Percentiles rank a stretch among this genome's conserved stretches.
phyloP scores from a whole-genome alignment of 768 basidiomycete genomes.

The Hortiboletus flavorubellus region DNA sequence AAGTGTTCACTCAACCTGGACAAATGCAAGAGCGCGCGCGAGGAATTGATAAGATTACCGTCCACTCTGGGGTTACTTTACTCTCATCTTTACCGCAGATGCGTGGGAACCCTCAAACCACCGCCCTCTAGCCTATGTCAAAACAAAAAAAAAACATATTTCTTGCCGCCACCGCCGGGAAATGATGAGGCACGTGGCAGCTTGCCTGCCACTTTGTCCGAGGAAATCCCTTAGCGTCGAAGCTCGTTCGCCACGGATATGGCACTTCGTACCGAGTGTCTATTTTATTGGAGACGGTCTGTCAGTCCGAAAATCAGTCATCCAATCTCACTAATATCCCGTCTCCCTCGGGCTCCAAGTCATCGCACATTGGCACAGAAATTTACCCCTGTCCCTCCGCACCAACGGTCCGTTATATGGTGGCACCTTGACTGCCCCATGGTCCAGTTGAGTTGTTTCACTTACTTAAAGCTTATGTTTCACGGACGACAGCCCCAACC shows the following conservation, averaged over 20 bases:
- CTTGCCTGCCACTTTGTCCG: neutral
- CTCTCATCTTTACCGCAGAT: neutral
- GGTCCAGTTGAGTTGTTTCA: neutral
- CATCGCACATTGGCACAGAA: neutral
- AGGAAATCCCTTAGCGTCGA: too few species aligned
- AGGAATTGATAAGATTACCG: neutral
- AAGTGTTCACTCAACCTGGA: neutral
- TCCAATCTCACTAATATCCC: neutral
- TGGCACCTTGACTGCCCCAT: neutral
- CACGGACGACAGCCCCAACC: neutral
- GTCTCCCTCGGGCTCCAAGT: neutral
- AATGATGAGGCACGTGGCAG: neutral
- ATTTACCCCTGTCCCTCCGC: neutral
- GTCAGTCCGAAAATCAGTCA: too few species aligned
- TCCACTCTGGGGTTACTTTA: neutral
- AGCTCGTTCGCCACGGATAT: neutral
- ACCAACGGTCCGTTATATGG: neutral
- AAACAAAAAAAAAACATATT: too few species aligned
- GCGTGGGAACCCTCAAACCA: neutral
- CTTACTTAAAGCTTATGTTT: slow-evolving; percentile 7
- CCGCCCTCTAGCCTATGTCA: neutral
- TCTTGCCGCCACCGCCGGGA: neutral
- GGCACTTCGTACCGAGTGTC: neutral
- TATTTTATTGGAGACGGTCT: too few species aligned
- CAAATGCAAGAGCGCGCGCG: too few species aligned